Conservation (phyloP, 192 early-diverging fungal species). For the Lobosporangium transversale region DNA sequence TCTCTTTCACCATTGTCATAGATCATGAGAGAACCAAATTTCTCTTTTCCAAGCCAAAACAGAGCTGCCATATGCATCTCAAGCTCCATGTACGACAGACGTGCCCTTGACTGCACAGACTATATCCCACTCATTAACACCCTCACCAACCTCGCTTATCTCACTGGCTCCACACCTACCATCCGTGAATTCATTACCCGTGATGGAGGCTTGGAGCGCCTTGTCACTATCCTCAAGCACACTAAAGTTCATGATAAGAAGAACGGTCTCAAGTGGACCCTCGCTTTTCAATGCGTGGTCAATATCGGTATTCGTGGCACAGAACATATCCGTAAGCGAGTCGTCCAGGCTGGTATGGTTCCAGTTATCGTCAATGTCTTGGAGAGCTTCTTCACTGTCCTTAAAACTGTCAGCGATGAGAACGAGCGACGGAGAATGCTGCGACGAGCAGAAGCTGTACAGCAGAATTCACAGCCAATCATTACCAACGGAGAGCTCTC, state of each 20-base stretch:
- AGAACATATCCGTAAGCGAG: conserved; percentile 77
- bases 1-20: not conserved
- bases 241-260: conserved; percentile 73
- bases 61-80: conserved; percentile 83
- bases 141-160: conserved; percentile 86
- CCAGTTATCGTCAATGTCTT: conserved; percentile 86
- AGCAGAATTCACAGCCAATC: conserved; percentile 44
- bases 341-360: conserved; percentile 89
- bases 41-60: conserved; percentile 80
- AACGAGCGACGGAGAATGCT: conserved; percentile 59
- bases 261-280: conserved; percentile 83
- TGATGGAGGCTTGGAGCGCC: conserved; percentile 90
- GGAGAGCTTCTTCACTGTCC: conserved; percentile 64
- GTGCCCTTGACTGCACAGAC: conserved; percentile 94
- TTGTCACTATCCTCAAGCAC: conserved; percentile 82
- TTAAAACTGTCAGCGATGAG: conserved; percentile 63
- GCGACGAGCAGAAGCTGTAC: conserved; percentile 30
- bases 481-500: conserved; percentile 21
- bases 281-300: conserved; percentile 86
- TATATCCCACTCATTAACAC: conserved; percentile 88
- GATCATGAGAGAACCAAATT: conserved; percentile 85
- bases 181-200: conserved; percentile 83
- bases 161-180: conserved; percentile 82
- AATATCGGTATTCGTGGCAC: conserved; percentile 90
- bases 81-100: conserved; percentile 88